Percentiles rank a stretch among this genome's conserved stretches.
These are phyloP conservation scores for Arabidopsis suecica DNA, from an alignment of 345 rosid species.

Conservation along the genomic window DNA sequence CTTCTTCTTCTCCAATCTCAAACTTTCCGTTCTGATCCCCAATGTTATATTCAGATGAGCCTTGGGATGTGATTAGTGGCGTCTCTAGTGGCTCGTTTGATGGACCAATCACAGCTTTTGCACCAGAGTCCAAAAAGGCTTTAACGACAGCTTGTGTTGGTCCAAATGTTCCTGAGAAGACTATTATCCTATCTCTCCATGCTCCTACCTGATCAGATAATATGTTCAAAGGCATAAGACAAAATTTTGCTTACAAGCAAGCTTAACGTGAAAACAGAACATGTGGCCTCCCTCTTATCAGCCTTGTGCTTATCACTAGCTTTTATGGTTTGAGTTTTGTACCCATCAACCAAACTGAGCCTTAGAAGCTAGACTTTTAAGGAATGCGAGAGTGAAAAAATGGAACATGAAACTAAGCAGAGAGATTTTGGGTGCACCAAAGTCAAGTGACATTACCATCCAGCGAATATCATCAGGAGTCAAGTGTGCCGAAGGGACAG, in stretches of 20 bases:
- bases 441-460: slow-evolving; percentile 67
- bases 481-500: slow-evolving; percentile 85
- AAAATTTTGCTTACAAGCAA: slow-evolving; percentile 10
- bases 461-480: slow-evolving; percentile 94
- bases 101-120: slow-evolving; percentile 83
- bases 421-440: background rate
- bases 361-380: slow-evolving; percentile 7
- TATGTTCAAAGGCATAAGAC: background rate
- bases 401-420: slow-evolving; percentile 34
- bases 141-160: slow-evolving; percentile 59
- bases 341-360: background rate
- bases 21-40: slow-evolving; percentile 69
- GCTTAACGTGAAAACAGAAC: background rate
- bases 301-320: background rate
- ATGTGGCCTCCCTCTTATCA: background rate
- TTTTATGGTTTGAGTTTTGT: background rate
- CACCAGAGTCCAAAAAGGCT: slow-evolving; percentile 77
- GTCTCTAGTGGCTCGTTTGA: slow-evolving; percentile 71
- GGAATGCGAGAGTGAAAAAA: slow-evolving; percentile 53
- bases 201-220: slow-evolving; percentile 73
- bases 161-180: slow-evolving; percentile 86
- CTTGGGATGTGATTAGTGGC: slow-evolving; percentile 54
- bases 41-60: slow-evolving; percentile 54
- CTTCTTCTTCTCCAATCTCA: slow-evolving; percentile 95
- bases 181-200: slow-evolving; percentile 95